These are phyloP conservation scores for Diaporthe sp. DNA, from an alignment of 2,329 filamentous ascomycete species.

Conservation along the genomic window DNA sequence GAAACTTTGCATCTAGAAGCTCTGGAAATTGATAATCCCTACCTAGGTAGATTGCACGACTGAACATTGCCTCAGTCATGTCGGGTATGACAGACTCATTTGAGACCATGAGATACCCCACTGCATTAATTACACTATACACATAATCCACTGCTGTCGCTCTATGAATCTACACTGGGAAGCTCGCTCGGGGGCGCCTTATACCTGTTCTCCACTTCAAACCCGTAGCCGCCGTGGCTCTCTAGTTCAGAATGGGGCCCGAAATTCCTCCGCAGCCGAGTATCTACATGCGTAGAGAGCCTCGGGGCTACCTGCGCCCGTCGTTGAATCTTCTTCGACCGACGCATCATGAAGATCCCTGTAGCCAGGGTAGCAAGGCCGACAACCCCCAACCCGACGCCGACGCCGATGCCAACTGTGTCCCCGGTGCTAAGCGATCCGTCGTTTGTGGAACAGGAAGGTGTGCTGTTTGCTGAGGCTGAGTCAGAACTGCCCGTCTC, in stretches of 20 bases:
- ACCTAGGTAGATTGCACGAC: too few species aligned
- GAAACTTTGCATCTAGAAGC: too few species aligned
- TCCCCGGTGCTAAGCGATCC: slow-evolving; percentile 5
- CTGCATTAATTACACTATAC: not conserved
- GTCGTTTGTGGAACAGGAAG: not conserved
- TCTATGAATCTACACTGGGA: not conserved
- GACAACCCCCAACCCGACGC: not conserved
- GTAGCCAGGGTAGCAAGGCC: slow-evolving; percentile 1
- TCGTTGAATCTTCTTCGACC: slow-evolving; percentile 6
- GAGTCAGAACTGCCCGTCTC: slow-evolving; percentile 1
- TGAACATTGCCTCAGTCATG: not conserved
- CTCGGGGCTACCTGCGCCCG: not conserved
- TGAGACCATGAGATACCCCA: not conserved
- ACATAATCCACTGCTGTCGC: not conserved
- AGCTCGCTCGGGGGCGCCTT: slow-evolving; percentile 17
- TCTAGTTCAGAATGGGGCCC: not conserved
- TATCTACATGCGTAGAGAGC: not conserved
- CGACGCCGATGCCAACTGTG: slow-evolving; percentile 12
- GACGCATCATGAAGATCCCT: slow-evolving; percentile 1
- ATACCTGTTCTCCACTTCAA: not conserved
- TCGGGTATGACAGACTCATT: not conserved
- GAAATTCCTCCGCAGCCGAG: not conserved
- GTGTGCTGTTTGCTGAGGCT: not conserved
- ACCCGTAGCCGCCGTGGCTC: not conserved
- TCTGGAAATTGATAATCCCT: too few species aligned